Evolutionary conservation across 805 yeast species (phyloP).

Genomic region (Myxozyma udenii): DNA sequence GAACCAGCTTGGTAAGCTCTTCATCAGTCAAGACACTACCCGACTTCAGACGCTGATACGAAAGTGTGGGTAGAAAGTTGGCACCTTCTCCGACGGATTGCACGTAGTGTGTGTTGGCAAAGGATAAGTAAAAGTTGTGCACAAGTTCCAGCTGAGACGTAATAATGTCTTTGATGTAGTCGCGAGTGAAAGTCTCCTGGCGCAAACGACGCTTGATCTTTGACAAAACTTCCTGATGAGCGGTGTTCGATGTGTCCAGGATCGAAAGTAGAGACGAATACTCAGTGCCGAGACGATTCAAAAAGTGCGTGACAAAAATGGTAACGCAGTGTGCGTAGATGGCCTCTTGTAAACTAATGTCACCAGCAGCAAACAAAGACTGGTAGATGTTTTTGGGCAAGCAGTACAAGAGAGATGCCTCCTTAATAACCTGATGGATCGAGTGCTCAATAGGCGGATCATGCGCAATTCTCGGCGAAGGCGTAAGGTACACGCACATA

Average conservation of each 20-base stretch:
- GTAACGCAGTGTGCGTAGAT: conserved; percentile 92
- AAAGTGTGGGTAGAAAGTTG: conserved; percentile 55
- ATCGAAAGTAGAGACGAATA: conserved; percentile 65
- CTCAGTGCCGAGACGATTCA: conserved; percentile 91
- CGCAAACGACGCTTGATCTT: conserved; percentile 84
- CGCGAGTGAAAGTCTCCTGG: conserved; percentile 88
- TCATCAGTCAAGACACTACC: conserved; percentile 69
- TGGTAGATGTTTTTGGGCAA: conserved; percentile 84
- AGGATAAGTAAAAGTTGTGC: conserved; percentile 80
- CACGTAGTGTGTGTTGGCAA: conserved; percentile 86
- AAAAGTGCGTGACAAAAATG: conserved; percentile 88
- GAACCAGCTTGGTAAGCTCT: conserved; percentile 68
- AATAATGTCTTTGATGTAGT: conserved; percentile 74
- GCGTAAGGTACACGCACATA: conserved; percentile 78
- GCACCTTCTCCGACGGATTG: conserved; percentile 45
- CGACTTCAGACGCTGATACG: conserved; percentile 79
- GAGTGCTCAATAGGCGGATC: conserved; percentile 63
- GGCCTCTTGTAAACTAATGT: conserved; percentile 87
- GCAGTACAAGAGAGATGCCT: conserved; percentile 87
- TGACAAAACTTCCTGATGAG: conserved; percentile 70
- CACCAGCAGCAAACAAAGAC: conserved; percentile 65
- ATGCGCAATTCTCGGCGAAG: conserved; percentile 40
- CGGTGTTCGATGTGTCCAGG: conserved; percentile 59
- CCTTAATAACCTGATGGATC: conserved; percentile 85
- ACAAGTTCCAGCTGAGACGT: conserved; percentile 66